Conservation (phyloP, 305 asterid genomes). For the Fraxinus greggii region DNA sequence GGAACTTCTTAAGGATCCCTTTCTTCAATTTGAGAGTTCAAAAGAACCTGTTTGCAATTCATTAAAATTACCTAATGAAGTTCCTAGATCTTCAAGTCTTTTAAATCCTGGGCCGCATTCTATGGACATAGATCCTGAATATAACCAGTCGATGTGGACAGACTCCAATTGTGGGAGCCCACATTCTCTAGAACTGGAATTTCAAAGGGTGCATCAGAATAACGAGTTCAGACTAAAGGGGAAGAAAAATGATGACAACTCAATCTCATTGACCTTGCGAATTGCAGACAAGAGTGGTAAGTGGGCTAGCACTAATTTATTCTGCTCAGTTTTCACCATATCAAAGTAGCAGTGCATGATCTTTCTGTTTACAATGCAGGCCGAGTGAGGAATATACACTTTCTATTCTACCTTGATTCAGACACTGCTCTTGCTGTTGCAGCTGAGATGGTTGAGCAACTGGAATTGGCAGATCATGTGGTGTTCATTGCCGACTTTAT, state of each 20-base stretch:
- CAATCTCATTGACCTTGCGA: constrained; percentile 57
- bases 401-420: constrained; percentile 53
- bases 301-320: constrained; percentile 4
- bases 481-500: constrained; percentile 72
- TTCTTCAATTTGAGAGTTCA: constrained; percentile 44
- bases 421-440: constrained; percentile 77
- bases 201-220: constrained; percentile 43
- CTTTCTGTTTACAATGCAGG: constrained; percentile 36
- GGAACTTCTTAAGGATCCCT: constrained; percentile 70
- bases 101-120: constrained; percentile 41
- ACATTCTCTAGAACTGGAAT: constrained; percentile 39
- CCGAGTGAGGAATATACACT: constrained; percentile 50
- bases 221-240: constrained; percentile 64
- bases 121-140: constrained; percentile 69
- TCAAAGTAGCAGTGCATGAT: constrained; percentile 7
- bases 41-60: constrained; percentile 29
- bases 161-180: constrained; percentile 49
- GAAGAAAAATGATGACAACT: constrained; percentile 46
- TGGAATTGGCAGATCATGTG: constrained; percentile 59
- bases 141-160: constrained; percentile 35
- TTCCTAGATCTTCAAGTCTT: constrained; percentile 40
- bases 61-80: constrained; percentile 33
- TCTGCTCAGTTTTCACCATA: not conserved
- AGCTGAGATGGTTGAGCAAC: constrained; percentile 78
- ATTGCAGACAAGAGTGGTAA: constrained; percentile 52